phyloP scores from a whole-genome alignment of 73 alveolate species.

The Paramecium sexaurelia region DNA sequence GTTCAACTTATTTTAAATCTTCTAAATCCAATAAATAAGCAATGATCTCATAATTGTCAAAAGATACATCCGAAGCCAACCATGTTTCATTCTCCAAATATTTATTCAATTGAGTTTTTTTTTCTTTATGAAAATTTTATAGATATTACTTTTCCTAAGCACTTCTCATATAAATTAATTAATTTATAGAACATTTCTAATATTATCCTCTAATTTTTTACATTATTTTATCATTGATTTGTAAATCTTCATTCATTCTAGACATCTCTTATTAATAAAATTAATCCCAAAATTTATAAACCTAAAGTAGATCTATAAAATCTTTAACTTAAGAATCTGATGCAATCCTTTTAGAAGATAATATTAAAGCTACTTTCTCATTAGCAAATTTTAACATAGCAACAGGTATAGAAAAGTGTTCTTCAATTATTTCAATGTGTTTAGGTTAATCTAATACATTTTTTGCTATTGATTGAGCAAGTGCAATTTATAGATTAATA shows the following conservation, averaged over 20 bases:
- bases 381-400: constrained; percentile 51
- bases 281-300: constrained; percentile 31
- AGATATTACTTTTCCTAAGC: constrained; percentile 19
- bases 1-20: neutral
- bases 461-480: neutral
- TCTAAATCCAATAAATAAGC: constrained; percentile 1
- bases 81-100: constrained; percentile 51
- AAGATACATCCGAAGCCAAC: constrained; percentile 5
- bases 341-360: neutral
- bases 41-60: constrained; percentile 20
- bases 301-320: constrained; percentile 4
- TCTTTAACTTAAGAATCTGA: constrained; percentile 46
- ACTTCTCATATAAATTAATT: constrained; percentile 36
- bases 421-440: constrained; percentile 19
- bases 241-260: constrained; percentile 3
- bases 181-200: constrained; percentile 34
- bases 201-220: constrained; percentile 2
- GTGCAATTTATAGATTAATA: neutral
- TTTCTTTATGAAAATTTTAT: constrained; percentile 29
- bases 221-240: neutral
- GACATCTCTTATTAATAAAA: neutral
- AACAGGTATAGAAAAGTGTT: constrained; percentile 35
- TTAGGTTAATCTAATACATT: neutral
- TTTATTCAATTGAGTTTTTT: neutral
- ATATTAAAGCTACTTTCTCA: neutral